phyloP scores from a whole-genome alignment of 2,329 filamentous ascomycete genomes.

The Cytospora schulzeri region DNA sequence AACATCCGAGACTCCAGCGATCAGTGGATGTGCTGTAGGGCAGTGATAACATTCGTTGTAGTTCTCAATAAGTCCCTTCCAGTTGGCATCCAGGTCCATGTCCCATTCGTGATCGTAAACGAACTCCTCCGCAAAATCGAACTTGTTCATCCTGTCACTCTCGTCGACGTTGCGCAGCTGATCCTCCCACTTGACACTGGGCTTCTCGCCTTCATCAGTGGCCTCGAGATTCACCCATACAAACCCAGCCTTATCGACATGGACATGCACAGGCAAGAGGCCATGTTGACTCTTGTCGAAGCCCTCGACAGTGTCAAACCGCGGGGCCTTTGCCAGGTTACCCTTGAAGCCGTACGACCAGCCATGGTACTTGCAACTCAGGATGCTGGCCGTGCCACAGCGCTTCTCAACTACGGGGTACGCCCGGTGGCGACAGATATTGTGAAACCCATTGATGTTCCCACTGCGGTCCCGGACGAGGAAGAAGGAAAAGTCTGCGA shows the following conservation, averaged over 20 bases:
- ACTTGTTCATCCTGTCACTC: conserved; percentile 31
- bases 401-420: conserved; percentile 44
- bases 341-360: conserved; percentile 49
- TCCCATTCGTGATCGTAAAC: conserved; percentile 38
- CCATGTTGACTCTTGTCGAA: conserved; percentile 46
- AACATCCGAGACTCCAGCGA: conserved; percentile 47
- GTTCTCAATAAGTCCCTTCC: conserved; percentile 48
- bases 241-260: conserved; percentile 48
- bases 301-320: conserved; percentile 41
- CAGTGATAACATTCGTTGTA: conserved; percentile 55
- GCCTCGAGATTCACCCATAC: conserved; percentile 55
- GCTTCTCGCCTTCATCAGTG: conserved; percentile 31
- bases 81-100: conserved; percentile 41
- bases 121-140: conserved; percentile 37
- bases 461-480: conserved; percentile 40
- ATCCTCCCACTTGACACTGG: conserved; percentile 45
- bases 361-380: conserved; percentile 49
- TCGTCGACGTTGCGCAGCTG: conserved; percentile 40
- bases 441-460: conserved; percentile 45
- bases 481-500: conserved; percentile 44
- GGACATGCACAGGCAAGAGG: conserved; percentile 49
- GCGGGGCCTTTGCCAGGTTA: conserved; percentile 45
- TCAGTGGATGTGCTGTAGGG: conserved; percentile 49
- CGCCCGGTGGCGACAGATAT: conserved; percentile 48
- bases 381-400: conserved; percentile 40